Evolutionary conservation across 192 early-diverging fungal species (phyloP), one percentile per base, ranked within the genome.

Genomic region (Blastocladiella britannica): DNA sequence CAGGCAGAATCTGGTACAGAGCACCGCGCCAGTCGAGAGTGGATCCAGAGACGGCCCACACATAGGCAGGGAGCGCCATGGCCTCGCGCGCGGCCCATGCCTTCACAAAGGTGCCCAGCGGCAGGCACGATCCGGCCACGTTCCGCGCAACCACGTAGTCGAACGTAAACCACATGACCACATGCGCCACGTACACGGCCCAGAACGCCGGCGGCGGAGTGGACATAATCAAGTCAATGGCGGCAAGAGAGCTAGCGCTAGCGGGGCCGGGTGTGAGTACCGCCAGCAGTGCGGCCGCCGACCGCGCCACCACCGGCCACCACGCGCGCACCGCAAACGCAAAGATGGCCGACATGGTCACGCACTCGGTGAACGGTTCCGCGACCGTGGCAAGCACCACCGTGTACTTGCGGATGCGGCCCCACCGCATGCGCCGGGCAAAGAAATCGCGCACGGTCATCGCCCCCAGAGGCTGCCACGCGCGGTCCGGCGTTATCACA

Each of bases 351-450:
- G 15, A 9, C 37, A 47, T 47, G 37, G 37, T 26, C 12, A 95
- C 70, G 23, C 85, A 90, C 64, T 94, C 91, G 7, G 85, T 88
- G 43, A 92, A 74, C n/a, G 94, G 94, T 71, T 98, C 94, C 3
- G 82, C 64, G 5, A 93, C 59, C 12, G 94, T 98, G 0, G 92
- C 92, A 28, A 71, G 72, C 0, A 87, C 80, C 7, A 91, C 89
- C 4, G 87, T 88, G 67, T 90, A 95, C 67, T 93, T 96, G 55
- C 94, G 76, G 56, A 90, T 82, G 28, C 94, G 79, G 28, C 85
- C 84, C 94, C 94, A 98, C 54, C 94, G 73, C 24, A 84, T 79
- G n/a, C 91, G 77, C 23, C 92, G 71, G 52, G 72, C 63, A 58
- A 85, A 84, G 69, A 89, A 98, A 55, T 91, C 91, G 3, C 68